Base-by-base conservation (phyloP, 2,329 filamentous ascomycete species). In the Cercospora berteroae region DNA sequence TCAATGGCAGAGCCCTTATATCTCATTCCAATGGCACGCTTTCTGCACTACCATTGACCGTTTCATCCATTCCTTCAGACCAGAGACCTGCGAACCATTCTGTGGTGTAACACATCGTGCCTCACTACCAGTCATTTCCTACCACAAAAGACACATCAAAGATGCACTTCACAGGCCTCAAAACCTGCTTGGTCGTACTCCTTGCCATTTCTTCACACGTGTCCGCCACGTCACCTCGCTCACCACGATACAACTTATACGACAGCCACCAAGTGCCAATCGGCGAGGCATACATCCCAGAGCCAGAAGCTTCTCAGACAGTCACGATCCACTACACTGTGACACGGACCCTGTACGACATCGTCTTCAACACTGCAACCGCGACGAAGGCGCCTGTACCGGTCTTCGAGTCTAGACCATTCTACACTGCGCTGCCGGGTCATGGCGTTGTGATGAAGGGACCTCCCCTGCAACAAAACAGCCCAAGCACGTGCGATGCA, bases 271-370 rank as follows among this genome's bases (percentile, higher is more conserved):
- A 70, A 60, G 60, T 70, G 12, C 68, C 63, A 6, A 55, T 70
- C n/a, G 63, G 48, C 57, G 44, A 69, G 29, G 52, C 31, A n/a
- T 25, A 48, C 12, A 58, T 67, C 6, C 25, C 29, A 12, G 60
- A 39, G 33, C 50, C 63, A 6, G 64, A 64, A 56, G 64, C 67
- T 44, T 18, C 44, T 20, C 18, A 67, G 50, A 70, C 66, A 13
- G 55, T 69, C 33, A 70, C 67, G 18, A 62, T 67, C 16, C 68
- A 68, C 31, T 58, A 63, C 20, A 65, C 58, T 9, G 65, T 60
- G 12, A 70, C 70, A n/a, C 48, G 67, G 18, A 72, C 67, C 12
- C 29, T 64, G 31, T 67, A 64, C 31, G 67, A 69, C 13, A 68
- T 72, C 29, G 64, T 65, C 4, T 66, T 67, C n/a, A 42, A 65